A percentile compares a stretch with the other conserved stretches of the same genome.
Conservation (phyloP, 2,329 filamentous ascomycete genomes). For the Fusarium sp. region DNA sequence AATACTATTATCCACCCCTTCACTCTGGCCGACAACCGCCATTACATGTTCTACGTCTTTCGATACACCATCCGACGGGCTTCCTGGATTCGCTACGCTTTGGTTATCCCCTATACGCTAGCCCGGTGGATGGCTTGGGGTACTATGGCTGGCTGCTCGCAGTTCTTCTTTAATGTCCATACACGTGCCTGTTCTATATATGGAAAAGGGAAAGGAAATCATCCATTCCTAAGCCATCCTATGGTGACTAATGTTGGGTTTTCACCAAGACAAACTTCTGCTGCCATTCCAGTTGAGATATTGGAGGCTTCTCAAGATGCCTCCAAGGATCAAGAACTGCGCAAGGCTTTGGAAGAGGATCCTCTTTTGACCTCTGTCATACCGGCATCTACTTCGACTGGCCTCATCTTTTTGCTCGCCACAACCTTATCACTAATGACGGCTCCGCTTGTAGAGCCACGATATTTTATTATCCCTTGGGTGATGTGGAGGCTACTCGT, state of each 20-base stretch:
- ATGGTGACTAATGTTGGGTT: slow-evolving; percentile 37
- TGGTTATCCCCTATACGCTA: slow-evolving; percentile 76
- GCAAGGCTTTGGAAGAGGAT: slow-evolving; percentile 43
- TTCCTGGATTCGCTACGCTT: slow-evolving; percentile 72
- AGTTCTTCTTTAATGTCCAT: slow-evolving; percentile 33
- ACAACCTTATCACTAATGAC: slow-evolving; percentile 85
- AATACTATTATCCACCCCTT: slow-evolving; percentile 98
- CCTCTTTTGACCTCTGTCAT: slow-evolving; percentile 46
- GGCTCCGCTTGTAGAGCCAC: slow-evolving; percentile 91
- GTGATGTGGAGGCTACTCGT: slow-evolving; percentile 89
- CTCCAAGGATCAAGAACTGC: slow-evolving; percentile 8
- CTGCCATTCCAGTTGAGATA: slow-evolving; percentile 10
- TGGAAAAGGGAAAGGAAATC: not conserved
- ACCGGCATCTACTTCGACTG: slow-evolving; percentile 62
- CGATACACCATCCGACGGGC: slow-evolving; percentile 80
- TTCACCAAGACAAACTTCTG: slow-evolving; percentile 19
- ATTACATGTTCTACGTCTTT: slow-evolving; percentile 98
- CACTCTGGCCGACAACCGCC: slow-evolving; percentile 93
- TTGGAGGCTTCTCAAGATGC: slow-evolving; percentile 7
- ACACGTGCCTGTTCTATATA: slow-evolving; percentile 33
- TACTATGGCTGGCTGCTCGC: slow-evolving; percentile 64
- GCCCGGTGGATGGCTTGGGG: slow-evolving; percentile 77
- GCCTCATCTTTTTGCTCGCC: slow-evolving; percentile 71
- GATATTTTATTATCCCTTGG: slow-evolving; percentile 97
- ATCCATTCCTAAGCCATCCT: slow-evolving; percentile 49